Evolutionary conservation across 2,329 filamentous ascomycete species (phyloP).

Genomic region (Cordyceps militaris): DNA sequence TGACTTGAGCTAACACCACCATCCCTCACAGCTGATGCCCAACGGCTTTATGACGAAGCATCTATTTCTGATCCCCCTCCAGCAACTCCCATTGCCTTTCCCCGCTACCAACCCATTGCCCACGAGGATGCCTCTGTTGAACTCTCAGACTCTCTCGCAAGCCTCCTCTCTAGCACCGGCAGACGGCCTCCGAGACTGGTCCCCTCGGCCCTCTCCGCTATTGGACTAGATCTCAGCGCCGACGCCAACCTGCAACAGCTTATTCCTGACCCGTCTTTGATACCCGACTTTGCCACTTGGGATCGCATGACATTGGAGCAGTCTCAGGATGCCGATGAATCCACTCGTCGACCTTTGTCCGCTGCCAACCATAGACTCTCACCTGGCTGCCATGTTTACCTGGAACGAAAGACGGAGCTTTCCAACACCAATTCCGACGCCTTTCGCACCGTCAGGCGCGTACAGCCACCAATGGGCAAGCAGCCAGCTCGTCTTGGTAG

Average conservation of each 20-base stretch:
- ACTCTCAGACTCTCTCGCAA: constrained; percentile 34
- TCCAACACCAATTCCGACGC: constrained; percentile 49
- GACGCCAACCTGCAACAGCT: constrained; percentile 43
- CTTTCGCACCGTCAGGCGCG: constrained; percentile 53
- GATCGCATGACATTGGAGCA: constrained; percentile 42
- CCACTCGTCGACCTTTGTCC: constrained; percentile 40
- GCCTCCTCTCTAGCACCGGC: constrained; percentile 46
- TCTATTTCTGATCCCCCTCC: constrained; percentile 48
- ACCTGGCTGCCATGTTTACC: constrained; percentile 51
- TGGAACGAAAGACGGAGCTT: constrained; percentile 52
- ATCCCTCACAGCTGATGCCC: neutral
- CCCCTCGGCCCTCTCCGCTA: constrained; percentile 46
- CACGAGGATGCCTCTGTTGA: constrained; percentile 24
- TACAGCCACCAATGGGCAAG: constrained; percentile 48
- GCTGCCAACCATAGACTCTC: constrained; percentile 47
- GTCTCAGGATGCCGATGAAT: constrained; percentile 40
- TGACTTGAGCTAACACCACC: neutral
- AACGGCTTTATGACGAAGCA: constrained; percentile 20
- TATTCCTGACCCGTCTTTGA: constrained; percentile 44
- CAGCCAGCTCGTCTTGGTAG: constrained; percentile 51
- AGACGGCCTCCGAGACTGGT: constrained; percentile 35
- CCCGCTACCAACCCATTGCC: constrained; percentile 35
- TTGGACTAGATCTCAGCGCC: constrained; percentile 49
- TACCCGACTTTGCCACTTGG: constrained; percentile 50
- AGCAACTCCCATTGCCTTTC: constrained; percentile 48